Base-by-base conservation (phyloP, 371 early-diverging fungal genomes). In the Mortierella sp. region DNA sequence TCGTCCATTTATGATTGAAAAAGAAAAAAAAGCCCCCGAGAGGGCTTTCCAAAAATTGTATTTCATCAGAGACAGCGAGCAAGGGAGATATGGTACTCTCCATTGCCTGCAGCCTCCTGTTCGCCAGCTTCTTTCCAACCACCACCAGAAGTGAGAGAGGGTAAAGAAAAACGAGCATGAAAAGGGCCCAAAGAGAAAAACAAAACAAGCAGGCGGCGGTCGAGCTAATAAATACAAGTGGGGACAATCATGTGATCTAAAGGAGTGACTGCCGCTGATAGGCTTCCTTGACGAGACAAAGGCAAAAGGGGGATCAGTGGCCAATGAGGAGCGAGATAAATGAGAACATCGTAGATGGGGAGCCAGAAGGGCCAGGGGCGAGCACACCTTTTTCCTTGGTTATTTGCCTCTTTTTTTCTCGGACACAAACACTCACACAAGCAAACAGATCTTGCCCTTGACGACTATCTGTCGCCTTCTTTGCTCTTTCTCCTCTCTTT, bases 261-360 rank as follows among this genome's bases (percentile, higher is more conserved):
- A n/a, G n/a, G 43, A 9, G 59, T 59, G 64, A 64, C 64, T 64
- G 64, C 13, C 48, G 13, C 1, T 46, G 11, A 11, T 5, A 5
- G 2, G 13, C 48, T 46, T 46, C 48, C 13, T 46, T 46, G 48
- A 46, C 48, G 13, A 46, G 48, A 10, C n/a, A 55, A 55, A 55
- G n/a, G 34, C 24, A 21, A 37, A 9, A 5, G 61, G 61, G 19
- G 28, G 61, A 26, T 16, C 53, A 53, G 64, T 70, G 55, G 81
- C 81, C 81, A 81, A 81, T 81, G 26, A 53, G 74, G 37, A 21
- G 44, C 26, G 53, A 77, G 81, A 77, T 74, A 74, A 77, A 81
- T 81, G 81, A 81, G 81, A 77, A 77, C 81, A 81, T 59, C 59
- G 59, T 81, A 64, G 76, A 80, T 80, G 61, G 64, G 51, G 40